Percentiles rank a stretch among this genome's conserved stretches.
phyloP scores from a whole-genome alignment of 768 basidiomycete genomes.

The Auricularia auricula-judae region DNA sequence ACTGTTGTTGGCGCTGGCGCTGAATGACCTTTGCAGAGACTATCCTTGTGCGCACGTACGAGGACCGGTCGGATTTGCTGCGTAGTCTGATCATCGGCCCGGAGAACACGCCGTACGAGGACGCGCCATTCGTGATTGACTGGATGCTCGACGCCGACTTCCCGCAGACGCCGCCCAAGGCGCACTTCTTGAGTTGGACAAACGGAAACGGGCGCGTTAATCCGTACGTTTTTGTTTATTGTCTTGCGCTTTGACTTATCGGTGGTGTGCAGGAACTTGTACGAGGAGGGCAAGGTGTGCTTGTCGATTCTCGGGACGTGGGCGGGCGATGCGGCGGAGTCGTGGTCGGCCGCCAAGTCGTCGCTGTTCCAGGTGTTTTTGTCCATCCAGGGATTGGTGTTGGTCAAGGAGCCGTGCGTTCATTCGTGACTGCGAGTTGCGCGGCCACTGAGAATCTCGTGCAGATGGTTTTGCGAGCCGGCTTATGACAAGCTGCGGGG shows the following conservation, averaged over 20 bases:
- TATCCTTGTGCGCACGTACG: slow-evolving; percentile 82
- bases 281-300: slow-evolving; percentile 93
- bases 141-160: slow-evolving; percentile 83
- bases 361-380: slow-evolving; percentile 87
- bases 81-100: slow-evolving; percentile 87
- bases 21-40: slow-evolving; percentile 41
- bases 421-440: background rate
- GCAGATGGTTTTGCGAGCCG: slow-evolving; percentile 84
- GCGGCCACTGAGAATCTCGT: background rate
- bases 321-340: slow-evolving; percentile 80
- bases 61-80: slow-evolving; percentile 79
- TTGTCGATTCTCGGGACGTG: slow-evolving; percentile 86
- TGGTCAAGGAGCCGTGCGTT: slow-evolving; percentile 85
- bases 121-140: slow-evolving; percentile 92
- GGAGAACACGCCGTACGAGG: slow-evolving; percentile 88
- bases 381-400: slow-evolving; percentile 86
- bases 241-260: background rate
- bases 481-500: slow-evolving; percentile 88
- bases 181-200: slow-evolving; percentile 90
- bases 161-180: slow-evolving; percentile 71
- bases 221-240: slow-evolving; percentile 42
- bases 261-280: slow-evolving; percentile 53
- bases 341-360: slow-evolving; percentile 75
- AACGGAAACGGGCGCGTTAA: slow-evolving; percentile 88
- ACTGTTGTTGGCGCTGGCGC: no score